Evolutionary conservation across 352 stramenopile genomes (phyloP).

Genomic region (Phytophthora kernoviae): DNA sequence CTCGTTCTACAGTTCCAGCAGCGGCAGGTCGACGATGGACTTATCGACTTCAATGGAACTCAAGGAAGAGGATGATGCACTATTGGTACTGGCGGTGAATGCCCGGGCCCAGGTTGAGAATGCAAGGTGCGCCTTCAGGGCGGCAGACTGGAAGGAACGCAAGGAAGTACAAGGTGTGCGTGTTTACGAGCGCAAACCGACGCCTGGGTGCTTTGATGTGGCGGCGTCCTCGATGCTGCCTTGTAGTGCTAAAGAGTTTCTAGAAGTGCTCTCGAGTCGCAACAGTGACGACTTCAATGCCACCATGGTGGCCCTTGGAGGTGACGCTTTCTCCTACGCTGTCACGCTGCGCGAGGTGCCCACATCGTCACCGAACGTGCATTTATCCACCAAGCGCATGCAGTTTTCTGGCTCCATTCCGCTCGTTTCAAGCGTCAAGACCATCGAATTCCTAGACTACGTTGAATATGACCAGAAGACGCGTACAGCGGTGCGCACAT

Average conservation of each 20-base stretch:
- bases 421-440: conserved; percentile 33
- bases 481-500: conserved; percentile 28
- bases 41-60: conserved; percentile 11
- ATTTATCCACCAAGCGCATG: conserved; percentile 39
- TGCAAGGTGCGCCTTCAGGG: conserved; percentile 7
- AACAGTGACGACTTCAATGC: conserved; percentile 46
- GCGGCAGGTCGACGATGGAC: conserved; percentile 14
- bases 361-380: conserved; percentile 9
- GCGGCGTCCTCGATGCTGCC: conserved; percentile 28
- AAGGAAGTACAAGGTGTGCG: conserved; percentile 35
- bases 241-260: conserved; percentile 34
- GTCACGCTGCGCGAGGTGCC: conserved; percentile 38
- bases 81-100: conserved; percentile 22
- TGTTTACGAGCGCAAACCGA: conserved; percentile 33
- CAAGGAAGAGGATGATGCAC: conserved; percentile 30
- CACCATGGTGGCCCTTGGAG: conserved; percentile 40
- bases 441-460: conserved; percentile 40
- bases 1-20: conserved; percentile 37
- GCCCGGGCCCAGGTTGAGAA: conserved; percentile 26
- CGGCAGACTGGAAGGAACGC: conserved; percentile 34
- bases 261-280: conserved; percentile 35
- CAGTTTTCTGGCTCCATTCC: conserved; percentile 32
- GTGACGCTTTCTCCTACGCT: conserved; percentile 39
- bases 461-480: conserved; percentile 31
- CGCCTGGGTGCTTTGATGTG: conserved; percentile 18